These are phyloP conservation scores for Cronartium quercuum DNA, from an alignment of 1,284 basidiomycete species.

Conservation along the genomic window DNA sequence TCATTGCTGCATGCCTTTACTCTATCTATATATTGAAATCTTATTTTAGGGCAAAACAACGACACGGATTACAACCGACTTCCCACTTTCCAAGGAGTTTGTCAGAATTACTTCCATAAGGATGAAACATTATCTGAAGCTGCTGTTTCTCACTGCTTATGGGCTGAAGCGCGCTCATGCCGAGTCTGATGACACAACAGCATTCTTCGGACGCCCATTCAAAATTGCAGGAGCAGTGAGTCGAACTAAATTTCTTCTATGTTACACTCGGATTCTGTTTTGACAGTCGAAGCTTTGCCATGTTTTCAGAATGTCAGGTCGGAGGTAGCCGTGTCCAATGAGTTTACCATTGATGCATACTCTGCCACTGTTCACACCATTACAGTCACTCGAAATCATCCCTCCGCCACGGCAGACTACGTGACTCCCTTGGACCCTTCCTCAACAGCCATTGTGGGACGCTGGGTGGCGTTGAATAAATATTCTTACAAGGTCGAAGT, in stretches of 20 bases:
- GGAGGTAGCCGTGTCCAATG: not conserved
- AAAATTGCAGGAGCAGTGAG: not conserved
- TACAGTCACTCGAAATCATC: not conserved
- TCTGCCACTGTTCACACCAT: not conserved
- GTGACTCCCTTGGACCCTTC: slow-evolving; percentile 25
- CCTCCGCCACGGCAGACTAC: slow-evolving; percentile 16
- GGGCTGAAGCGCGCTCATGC: not conserved
- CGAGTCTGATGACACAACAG: not conserved
- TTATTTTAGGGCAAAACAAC: not conserved
- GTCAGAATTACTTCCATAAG: no score
- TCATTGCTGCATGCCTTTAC: not conserved
- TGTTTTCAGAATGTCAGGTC: not conserved
- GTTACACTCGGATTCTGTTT: not conserved
- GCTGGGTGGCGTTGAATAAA: slow-evolving; percentile 14
- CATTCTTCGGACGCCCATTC: not conserved
- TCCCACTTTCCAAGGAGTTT: not conserved
- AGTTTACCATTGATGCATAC: slow-evolving; percentile 1
- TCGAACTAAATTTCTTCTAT: not conserved
- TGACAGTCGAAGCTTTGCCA: not conserved
- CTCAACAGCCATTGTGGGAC: not conserved
- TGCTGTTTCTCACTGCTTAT: not conserved
- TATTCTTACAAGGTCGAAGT: slow-evolving; percentile 15
- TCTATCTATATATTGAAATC: not conserved
- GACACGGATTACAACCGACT: not conserved
- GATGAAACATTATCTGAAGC: not conserved